Base-by-base conservation (phyloP, 495 filamentous ascomycete species). In the Neurospora cerealis region DNA sequence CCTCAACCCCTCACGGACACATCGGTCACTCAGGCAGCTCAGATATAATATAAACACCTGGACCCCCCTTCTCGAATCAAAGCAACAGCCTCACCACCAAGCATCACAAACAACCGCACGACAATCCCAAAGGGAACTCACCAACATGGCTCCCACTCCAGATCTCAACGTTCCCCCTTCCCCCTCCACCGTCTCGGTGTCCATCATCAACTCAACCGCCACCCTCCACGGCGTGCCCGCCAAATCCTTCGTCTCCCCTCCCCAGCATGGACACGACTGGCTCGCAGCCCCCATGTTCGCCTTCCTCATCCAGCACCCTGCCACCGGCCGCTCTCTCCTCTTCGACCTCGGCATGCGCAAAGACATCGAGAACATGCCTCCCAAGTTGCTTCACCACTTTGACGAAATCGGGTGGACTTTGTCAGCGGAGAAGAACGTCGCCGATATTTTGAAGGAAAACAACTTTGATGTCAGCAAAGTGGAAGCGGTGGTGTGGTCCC, bases 341-440 rank as follows among this genome's bases (percentile, higher is more conserved):
- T 91, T 89, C 75, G 90, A 91, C 76, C 84, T 91, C 2, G 90
- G 88, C 34, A 78, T 88, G 6, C 83, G 84, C 28, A 87, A 88
- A 73, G 87, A 89, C 76, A 84, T 77, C 77, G 71, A 79, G 70
- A 87, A 85, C 19, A 79, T 83, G 69, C 76, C 85, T 0, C 83
- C 87, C 0, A n/a, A 70, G 0, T 44, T 87, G 3, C 62, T 80
- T 4, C 24, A 66, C 3, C 70, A 83, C 11, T 73, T 83, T 8
- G 69, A 74, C 0, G 13, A 8, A 5, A 48, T 75, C 6, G 75
- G 75, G 1, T 77, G 77, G 40, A 73, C 42, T 2, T 71, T 89
- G 13, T 69, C 75, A 2, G 86, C 86, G 4, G 79, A 85, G 2
- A 85, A 86, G 71, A 80, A 86, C 44, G 84, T 91, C 0, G 77